Evolutionary conservation across 345 rosid genomes (phyloP), one percentile per base, ranked within the genome.

Genomic region (Ceriops zippeliana): DNA sequence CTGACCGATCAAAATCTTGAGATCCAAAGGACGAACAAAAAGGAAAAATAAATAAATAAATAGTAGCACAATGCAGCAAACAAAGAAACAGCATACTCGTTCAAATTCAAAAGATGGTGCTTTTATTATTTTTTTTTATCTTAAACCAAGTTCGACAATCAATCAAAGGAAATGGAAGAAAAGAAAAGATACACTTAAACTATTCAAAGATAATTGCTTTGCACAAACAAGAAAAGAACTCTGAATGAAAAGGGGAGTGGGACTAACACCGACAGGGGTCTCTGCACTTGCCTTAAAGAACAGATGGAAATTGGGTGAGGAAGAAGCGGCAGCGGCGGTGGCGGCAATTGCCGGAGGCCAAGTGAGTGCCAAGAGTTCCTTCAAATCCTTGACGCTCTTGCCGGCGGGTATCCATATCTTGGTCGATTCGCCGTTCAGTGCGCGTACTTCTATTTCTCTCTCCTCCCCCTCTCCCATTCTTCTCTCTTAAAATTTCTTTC

Each of bases 261-360:
- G 11, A 47, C 37, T 42, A 28, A 38, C 54, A 63, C 61, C 37
- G 22, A 31, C 52, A 16, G 11, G 53, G 73, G 49, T 0, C 49
- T 42, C 17, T 42, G 0, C 17, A 11, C 49, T 66, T 80, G 75
- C 98, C 96, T 91, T 86, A 87, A 80, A 89, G 75, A 67, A 91
- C 64, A 93, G 82, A 67, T 89, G 90, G 78, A 89, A 93, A 72
- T 81, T 82, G 60, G 96, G 88, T 52, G 88, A 86, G 42, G 81
- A 68, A 16, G 85, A 81, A 13, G 49, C 3, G 19, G 17, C 17
- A 4, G 47, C 17, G 47, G 17, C 47, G 49, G 49, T 15, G 46
- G 46, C 15, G 46, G 46, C 34, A 5, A 5, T 2, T 66, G 92
- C 89, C 54, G 88, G 88, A 85, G 81, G 78, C 83, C 89, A 93